Conservation (phyloP, 2,329 filamentous ascomycete species). For the Fusarium musae region DNA sequence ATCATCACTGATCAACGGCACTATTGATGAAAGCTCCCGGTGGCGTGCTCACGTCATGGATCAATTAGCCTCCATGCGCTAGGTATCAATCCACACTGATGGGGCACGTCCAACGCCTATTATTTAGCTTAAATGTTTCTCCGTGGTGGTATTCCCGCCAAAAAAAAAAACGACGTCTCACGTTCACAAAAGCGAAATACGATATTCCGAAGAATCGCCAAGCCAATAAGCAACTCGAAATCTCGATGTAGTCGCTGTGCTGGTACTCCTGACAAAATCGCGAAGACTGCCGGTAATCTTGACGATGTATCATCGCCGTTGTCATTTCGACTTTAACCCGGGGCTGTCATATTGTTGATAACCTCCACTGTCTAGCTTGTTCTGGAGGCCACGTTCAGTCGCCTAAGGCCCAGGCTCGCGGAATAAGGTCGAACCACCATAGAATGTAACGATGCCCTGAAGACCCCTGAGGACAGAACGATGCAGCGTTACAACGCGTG, state of each 20-base stretch:
- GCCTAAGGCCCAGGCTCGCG: conserved; percentile 7
- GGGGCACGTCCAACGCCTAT: neutral
- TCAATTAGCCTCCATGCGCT: conserved; percentile 5
- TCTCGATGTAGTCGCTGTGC: neutral
- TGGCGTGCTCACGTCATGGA: conserved; percentile 27
- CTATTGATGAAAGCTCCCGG: conserved; percentile 11
- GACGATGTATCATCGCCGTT: conserved; percentile 3
- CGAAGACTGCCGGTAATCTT: conserved; percentile 3
- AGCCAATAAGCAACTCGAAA: neutral
- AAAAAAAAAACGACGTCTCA: neutral
- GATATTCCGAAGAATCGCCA: neutral
- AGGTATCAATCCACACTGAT: neutral
- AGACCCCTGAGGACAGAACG: conserved; percentile 14
- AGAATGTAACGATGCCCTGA: conserved; percentile 8
- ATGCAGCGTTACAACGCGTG: conserved; percentile 16
- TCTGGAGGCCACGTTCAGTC: conserved; percentile 5
- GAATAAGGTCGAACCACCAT: conserved; percentile 10
- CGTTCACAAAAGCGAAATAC: neutral
- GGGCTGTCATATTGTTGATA: neutral
- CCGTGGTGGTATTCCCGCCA: neutral
- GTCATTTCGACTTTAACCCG: conserved; percentile 17
- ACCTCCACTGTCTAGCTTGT: neutral
- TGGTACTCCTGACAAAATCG: neutral
- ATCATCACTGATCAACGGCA: neutral
- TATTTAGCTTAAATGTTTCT: conserved; percentile 1